Evolutionary conservation across 169 alveolate species (phyloP), one percentile per base, ranked within the genome.

Genomic region (Cryptosporidium bovis): DNA sequence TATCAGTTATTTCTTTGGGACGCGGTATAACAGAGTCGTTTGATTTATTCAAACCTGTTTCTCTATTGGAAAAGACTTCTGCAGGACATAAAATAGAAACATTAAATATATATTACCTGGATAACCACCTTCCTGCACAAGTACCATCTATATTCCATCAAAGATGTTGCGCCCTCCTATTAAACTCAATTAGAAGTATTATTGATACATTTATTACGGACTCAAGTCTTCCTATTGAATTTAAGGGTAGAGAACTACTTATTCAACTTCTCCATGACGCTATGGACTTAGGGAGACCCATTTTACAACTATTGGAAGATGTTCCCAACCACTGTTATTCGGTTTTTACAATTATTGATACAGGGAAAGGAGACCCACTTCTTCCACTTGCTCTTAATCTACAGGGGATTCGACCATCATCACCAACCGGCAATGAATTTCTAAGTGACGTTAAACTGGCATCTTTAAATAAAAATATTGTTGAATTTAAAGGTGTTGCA

Each of bases 221-320:
- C 18, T 58, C 77, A 24, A 64, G 53, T 18, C 56, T 53, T 18
- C 31, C 83, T 29, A 60, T 69, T 12, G 87, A 77, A 50, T 33
- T 77, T 2, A 55, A 48, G 18, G 71, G 77, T 18, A 77, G 87
- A 62, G 87, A 77, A 77, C 33, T 77, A 10, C 71, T 77, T 46
- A 56, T 62, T 56, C 87, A 77, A 31, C 65, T 77, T 10, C 64
- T 77, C 36, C 87, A 77, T 44, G 87, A 77, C 50, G 56, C 71
- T 12, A 77, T 77, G 87, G 87, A 77, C 50, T 62, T 77, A 60
- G 69, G 87, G 10, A 65, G 87, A 12, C 87, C 87, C n/a, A 44
- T 77, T n/a, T n/a, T 77, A 44, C 87, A 77, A 62, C 87, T 77
- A 58, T 34, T 77, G 51, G 87, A 77, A 24, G 87, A 77, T 36